Evolutionary conservation across 768 basidiomycete species (phyloP), one percentile per base, ranked within the genome.

Genomic region (Scleroderma citrinum): DNA sequence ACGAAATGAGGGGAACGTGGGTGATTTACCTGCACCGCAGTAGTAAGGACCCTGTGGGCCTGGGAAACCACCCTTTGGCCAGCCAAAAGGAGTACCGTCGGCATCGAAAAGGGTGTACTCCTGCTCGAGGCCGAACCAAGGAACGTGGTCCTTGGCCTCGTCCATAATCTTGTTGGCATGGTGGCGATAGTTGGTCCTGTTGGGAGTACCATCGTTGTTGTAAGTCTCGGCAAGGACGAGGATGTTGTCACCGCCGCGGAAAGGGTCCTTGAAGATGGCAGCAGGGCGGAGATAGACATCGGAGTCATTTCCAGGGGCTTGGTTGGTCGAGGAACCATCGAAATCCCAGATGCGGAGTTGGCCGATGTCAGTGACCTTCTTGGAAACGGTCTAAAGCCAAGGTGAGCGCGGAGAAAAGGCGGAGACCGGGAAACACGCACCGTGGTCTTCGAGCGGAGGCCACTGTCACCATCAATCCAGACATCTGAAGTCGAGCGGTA

Each of bases 31-130:
- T 69, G 94, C 94, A 76, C 95, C 96, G 64, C 96, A 99, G 75
- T 99, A 99, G 73, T 99, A 97, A 44, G 96, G 96, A 53, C 96
- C 96, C 70, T 99, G 96, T 54, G 96, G 94, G 64, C 89, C 96
- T 54, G 96, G 96, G 86, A 97, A 99, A 72, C 96, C 96, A 61
- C 92, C 93, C 73, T 93, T 93, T 63, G 96, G 96, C 96, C 96
- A 98, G 48, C 92, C 92, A 70, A 76, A 87, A 40, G 95, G 95
- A 53, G 78, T 76, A 58, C 85, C 93, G 68, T 98, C 96, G 56
- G 76, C 78, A 65, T 92, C 93, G 61, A 99, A 88, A 58, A 99
- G 85, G 59, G 95, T 98, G 78, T 97, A 99, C 68, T 98, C 96
- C 70, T 99, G 96, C 71, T 98, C 95, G 55, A 98, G 76, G 73